These are phyloP conservation scores for Venturia carpophila DNA, from an alignment of 2,329 filamentous ascomycete genomes.

Conservation along the genomic window DNA sequence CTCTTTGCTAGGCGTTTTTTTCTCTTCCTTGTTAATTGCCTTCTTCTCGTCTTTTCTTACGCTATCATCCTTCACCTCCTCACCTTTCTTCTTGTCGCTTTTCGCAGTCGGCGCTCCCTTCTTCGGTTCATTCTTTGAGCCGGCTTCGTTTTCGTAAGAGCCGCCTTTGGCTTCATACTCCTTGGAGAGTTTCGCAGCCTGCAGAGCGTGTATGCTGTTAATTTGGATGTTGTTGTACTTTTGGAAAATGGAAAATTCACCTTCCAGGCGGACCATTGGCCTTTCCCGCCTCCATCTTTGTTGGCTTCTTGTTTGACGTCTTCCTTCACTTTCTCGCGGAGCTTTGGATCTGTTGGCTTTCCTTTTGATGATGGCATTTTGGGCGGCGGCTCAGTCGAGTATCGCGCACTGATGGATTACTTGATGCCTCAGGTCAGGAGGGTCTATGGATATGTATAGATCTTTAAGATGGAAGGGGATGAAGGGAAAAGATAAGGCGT, in stretches of 20 bases:
- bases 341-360: conserved; percentile 39
- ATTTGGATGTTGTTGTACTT: no score
- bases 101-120: conserved; percentile 33
- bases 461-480: background rate
- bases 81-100: conserved; percentile 22
- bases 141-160: conserved; percentile 35
- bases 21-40: conserved; percentile 22
- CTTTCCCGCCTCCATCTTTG: conserved; percentile 40
- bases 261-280: conserved; percentile 43
- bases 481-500: background rate
- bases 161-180: conserved; percentile 36
- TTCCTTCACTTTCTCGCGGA: conserved; percentile 39
- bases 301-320: conserved; percentile 40
- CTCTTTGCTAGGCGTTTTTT: conserved; percentile 22
- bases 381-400: background rate
- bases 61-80: conserved; percentile 22
- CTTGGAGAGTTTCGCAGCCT: conserved; percentile 37
- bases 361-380: conserved; percentile 38
- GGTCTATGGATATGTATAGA: background rate
- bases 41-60: conserved; percentile 23
- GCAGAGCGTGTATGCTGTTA: background rate
- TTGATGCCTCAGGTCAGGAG: background rate
- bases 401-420: background rate
- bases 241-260: conserved; percentile 22
- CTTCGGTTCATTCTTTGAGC: conserved; percentile 38